Evolutionary conservation across 345 rosid species (phyloP), one percentile per base, ranked within the genome.

Genomic region (Murraya paniculata): DNA sequence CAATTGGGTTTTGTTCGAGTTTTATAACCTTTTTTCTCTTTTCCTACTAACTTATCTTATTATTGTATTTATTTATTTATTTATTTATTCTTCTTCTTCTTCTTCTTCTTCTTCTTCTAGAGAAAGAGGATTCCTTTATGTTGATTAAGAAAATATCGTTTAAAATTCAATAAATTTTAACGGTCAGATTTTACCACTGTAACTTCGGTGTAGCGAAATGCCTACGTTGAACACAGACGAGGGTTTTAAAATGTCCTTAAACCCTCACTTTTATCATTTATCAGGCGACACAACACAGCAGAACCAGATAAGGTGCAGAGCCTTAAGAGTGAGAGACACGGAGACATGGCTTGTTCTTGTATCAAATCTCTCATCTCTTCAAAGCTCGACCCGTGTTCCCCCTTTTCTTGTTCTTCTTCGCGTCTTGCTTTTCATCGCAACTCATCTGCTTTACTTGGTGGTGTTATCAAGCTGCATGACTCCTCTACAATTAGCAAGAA

Each of bases 331-430:
- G 6, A 19, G 58, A 69, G 64, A 25, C 68, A 65, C 64, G 55
- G 38, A 25, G 73, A 82, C 21, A 89, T 88, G 93, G 89, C 75
- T 82, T 84, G 85, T 30, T 84, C 84, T 28, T 69, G 81, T 77
- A 72, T 82, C 76, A 80, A 72, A 72, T 79, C 86, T 69, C 57
- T 82, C 24, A 70, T 83, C 75, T 57, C 84, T 77, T 35, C 81
- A 66, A 55, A 69, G 2, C 71, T 82, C 30, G 74, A 56, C 48
- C 56, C 74, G 10, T n/a, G 13, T 73, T 65, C 80, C 11, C 71
- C 76, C 30, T 77, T 76, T 70, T 71, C 72, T 39, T 57, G 41
- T 36, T 45, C 77, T 62, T 16, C 75, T 39, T 11, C 81, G 25
- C 2, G 74, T 45, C 73, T 82, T 75, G 68, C 75, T 31, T 65